Evolutionary conservation across 768 basidiomycete genomes (phyloP), one percentile per base, ranked within the genome.

Genomic region (Naematelia encephala): DNA sequence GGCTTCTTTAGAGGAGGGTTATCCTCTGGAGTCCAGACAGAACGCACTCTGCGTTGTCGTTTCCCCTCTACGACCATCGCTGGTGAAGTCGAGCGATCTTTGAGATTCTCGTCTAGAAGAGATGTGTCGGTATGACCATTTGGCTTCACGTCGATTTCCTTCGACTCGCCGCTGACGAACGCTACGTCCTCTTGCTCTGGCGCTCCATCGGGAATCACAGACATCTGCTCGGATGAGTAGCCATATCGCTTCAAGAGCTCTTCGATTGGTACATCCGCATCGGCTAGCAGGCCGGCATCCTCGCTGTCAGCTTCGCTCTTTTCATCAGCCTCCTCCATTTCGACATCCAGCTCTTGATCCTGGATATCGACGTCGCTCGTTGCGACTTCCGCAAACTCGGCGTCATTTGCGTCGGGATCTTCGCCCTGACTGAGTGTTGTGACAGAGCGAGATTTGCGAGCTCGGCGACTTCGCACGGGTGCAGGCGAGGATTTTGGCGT

Each of bases 181-280:
- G 14, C n/a, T 25, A 25, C 13, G 34, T 55, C 14, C 8, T 51
- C 22, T 12, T 23, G 14, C 8, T 10, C 23, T 19, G 30, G 39
- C 34, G 43, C 23, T 13, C 22, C 43, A 16, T 44, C 54, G 12
- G 22, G 3, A 10, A 23, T n/a, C 25, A 13, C 45, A 22, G 0
- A 21, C 21, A 16, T 28, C 26, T 25, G 54, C 22, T 53, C 61
- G 13, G 58, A 56, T 1, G 61, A 64, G 66, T 79, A 79, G 1
- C 78, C 78, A 48, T 80, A 79, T 22, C 76, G 63, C 30, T 68
- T 63, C 29, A 80, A 57, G 4, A 81, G 61, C 61, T 79, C 78
- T 49, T 80, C 79, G 45, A 80, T 78, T 1, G 79, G 78, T 27
- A 81, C 52, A 54, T 80, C 77, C 1, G 78, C 79, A 61, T 81